Conservation (phyloP, 495 filamentous ascomycete genomes). For the Xylaria acuta region DNA sequence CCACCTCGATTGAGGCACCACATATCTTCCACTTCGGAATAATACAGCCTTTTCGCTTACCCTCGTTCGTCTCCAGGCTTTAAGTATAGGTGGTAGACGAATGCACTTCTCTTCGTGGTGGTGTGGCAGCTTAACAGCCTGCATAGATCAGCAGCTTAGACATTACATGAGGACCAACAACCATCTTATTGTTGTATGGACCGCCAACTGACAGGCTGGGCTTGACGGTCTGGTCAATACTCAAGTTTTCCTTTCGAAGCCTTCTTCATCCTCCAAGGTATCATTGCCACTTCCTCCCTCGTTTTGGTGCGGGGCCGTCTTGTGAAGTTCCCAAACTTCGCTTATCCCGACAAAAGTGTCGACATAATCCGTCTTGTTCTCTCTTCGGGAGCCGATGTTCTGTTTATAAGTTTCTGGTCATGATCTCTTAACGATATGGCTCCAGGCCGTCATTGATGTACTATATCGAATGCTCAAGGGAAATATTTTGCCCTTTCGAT, state of each 20-base stretch:
- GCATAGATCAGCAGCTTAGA: conserved; percentile 20
- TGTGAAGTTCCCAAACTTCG: conserved; percentile 23
- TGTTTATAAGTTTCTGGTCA: conserved; percentile 14
- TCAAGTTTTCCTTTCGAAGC: background rate
- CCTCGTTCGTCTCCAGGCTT: background rate
- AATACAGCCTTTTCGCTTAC: conserved; percentile 15
- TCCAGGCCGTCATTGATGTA: conserved; percentile 14
- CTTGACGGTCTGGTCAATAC: background rate
- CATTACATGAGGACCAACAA: background rate
- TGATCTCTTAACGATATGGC: conserved; percentile 19
- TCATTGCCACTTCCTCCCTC: conserved; percentile 16
- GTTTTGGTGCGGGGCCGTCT: conserved; percentile 28
- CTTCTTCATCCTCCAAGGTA: conserved; percentile 27
- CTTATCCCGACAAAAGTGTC: conserved; percentile 26
- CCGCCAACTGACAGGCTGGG: conserved; percentile 11
- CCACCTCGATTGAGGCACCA: background rate
- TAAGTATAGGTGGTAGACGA: background rate
- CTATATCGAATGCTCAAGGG: conserved; percentile 20
- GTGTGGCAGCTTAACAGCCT: conserved; percentile 19
- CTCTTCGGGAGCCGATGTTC: conserved; percentile 18
- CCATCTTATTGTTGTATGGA: background rate
- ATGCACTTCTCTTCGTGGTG: background rate
- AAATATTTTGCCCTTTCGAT: conserved; percentile 9
- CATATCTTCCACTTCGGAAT: background rate
- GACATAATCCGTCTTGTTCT: conserved; percentile 21